A percentile compares a stretch with the other conserved stretches of the same genome.
These are phyloP conservation scores for Calycina herbarum DNA, from an alignment of 2,329 filamentous ascomycete species.

Conservation along the genomic window DNA sequence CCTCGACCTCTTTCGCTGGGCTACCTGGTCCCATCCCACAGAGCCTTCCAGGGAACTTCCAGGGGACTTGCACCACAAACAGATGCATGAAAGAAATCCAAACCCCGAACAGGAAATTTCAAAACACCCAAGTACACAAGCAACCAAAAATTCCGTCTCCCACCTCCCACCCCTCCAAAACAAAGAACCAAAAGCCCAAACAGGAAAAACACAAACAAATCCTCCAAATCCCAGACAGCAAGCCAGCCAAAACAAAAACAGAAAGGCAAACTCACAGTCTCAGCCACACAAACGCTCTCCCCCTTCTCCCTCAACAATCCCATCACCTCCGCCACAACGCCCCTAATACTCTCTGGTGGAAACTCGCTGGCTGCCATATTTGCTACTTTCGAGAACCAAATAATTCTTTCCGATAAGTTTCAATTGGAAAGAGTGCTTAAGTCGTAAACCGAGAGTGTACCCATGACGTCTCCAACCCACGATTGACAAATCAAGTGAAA, in stretches of 20 bases:
- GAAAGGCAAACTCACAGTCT: constrained; percentile 48
- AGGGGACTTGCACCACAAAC: too few species aligned
- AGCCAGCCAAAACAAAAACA: constrained; percentile 4
- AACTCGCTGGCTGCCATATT: constrained; percentile 19
- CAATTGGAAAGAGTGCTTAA: too few species aligned
- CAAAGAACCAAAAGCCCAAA: neutral
- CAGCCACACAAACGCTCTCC: constrained; percentile 60
- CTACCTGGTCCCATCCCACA: too few species aligned
- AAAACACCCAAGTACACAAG: neutral
- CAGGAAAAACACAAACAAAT: neutral
- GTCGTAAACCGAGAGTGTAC: too few species aligned
- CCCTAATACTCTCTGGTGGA: constrained; percentile 32
- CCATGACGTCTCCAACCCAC: too few species aligned
- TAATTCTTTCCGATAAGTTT: too few species aligned
- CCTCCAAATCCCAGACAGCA: neutral
- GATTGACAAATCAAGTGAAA: too few species aligned
- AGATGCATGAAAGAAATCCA: too few species aligned
- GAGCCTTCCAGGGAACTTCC: too few species aligned
- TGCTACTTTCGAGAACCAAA: neutral
- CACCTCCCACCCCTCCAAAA: neutral
- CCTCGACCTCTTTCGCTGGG: too few species aligned
- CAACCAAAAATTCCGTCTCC: neutral
- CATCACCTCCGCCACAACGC: constrained; percentile 46
- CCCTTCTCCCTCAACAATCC: constrained; percentile 53
- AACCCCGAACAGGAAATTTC: neutral